A percentile compares a stretch with the other conserved stretches of the same genome.
Conservation (phyloP, 257 asterid genomes). For the Nicotiana knightiana region DNA sequence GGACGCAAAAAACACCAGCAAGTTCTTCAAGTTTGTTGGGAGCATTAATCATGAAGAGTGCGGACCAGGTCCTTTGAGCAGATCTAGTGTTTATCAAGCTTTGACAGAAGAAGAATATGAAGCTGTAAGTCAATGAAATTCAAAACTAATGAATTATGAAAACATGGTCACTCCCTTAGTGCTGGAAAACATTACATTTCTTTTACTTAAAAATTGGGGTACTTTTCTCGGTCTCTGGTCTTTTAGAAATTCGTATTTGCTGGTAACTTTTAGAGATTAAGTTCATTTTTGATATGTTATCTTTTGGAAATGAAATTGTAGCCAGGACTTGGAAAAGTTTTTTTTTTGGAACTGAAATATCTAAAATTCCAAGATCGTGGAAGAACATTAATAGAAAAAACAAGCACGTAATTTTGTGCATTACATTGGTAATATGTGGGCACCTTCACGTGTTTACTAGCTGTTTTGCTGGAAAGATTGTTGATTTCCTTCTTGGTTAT, state of each 20-base stretch:
- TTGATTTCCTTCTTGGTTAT: not conserved
- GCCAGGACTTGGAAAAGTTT: not conserved
- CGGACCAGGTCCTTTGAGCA: constrained; percentile 42
- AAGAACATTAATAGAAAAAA: not conserved
- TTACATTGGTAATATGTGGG: not conserved
- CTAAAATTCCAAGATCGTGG: not conserved
- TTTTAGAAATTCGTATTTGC: not conserved
- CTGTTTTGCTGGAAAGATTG: not conserved
- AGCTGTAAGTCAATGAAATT: constrained; percentile 56
- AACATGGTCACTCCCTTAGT: not conserved
- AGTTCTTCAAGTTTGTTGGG: constrained; percentile 85
- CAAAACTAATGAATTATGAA: not conserved
- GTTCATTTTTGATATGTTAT: not conserved
- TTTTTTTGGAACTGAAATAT: not conserved
- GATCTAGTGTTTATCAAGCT: constrained; percentile 61
- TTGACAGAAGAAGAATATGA: constrained; percentile 90
- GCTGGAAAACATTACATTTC: not conserved
- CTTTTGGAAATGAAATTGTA: not conserved
- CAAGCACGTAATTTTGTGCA: not conserved
- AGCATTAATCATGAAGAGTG: constrained; percentile 61
- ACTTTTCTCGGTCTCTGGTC: not conserved
- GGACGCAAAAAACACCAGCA: constrained; percentile 83
- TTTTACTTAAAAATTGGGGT: not conserved
- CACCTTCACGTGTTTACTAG: not conserved
- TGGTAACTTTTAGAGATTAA: not conserved